Evolutionary conservation across 2,329 filamentous ascomycete species (phyloP), one percentile per base, ranked within the genome.

Genomic region (Nemania sp.): DNA sequence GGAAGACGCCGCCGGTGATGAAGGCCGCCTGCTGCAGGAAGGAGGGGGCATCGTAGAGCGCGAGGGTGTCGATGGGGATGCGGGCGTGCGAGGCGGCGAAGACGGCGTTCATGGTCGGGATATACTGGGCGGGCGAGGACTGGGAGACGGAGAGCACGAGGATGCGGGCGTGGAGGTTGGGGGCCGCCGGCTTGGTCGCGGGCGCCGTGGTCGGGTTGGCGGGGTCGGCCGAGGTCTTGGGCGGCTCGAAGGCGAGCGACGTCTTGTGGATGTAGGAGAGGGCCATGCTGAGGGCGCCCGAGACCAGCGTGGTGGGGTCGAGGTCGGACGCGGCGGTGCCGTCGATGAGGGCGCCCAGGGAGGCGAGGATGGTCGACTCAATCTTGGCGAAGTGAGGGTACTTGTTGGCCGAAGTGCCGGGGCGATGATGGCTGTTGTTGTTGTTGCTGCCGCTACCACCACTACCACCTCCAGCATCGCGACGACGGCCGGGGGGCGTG

Each of bases 61-160:
- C 90, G 62, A 96, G 84, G 35, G 97, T 94, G 75, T 99, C 95
- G 70, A 99, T 92, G 21, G 93, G 91, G 65, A 99, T 92, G 68
- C 87, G 86, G 57, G 92, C 84, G 65, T 94, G 88, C 71, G 96
- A 91, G 60, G 94, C 95, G 2, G 95, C 95, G 76, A 99, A 99
- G 63, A 98, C 96, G 69, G 90, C 87, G 78, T 99, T 99, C 95
- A 99, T 99, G 68, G 96, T 95, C 0, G 94, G 90, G 57, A 99
- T 99, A 79, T 99, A 99, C 76, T 98, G 90, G 5, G 92, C 87
- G 0, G 96, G 86, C 69, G 94, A 90, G 43, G 84, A 83, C 71
- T 92, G 92, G 48, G 91, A 96, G 4, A 97, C 92, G 49, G 91
- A 96, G 55, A 99, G 75, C 65, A 98, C 88, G 56, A 99, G 83